phyloP scores from a whole-genome alignment of 2,329 filamentous ascomycete genomes.

The Nigrograna mackinnonii region DNA sequence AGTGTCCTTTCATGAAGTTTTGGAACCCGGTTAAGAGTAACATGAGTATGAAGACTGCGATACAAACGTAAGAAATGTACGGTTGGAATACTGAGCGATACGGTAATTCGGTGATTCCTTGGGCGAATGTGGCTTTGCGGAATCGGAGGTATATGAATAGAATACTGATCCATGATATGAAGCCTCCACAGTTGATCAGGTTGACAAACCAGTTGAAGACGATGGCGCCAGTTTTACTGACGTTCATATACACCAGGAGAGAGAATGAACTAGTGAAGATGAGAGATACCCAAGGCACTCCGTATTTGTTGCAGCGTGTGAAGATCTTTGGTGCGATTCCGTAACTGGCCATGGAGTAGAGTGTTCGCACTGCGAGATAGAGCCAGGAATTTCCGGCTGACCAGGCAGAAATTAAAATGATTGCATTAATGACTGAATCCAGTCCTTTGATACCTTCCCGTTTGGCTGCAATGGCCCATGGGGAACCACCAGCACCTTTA shows the following conservation, averaged over 20 bases:
- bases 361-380: slow-evolving; percentile 59
- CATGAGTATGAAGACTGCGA: slow-evolving; percentile 28
- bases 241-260: slow-evolving; percentile 42
- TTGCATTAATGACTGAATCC: slow-evolving; percentile 67
- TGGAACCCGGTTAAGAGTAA: slow-evolving; percentile 33
- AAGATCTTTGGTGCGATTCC: slow-evolving; percentile 76
- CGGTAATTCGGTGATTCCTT: slow-evolving; percentile 60
- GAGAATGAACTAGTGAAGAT: slow-evolving; percentile 38
- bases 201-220: slow-evolving; percentile 74
- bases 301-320: slow-evolving; percentile 51
- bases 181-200: slow-evolving; percentile 69
- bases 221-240: slow-evolving; percentile 54
- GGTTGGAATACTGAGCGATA: slow-evolving; percentile 71
- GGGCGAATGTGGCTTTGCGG: slow-evolving; percentile 66
- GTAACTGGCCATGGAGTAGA: slow-evolving; percentile 54
- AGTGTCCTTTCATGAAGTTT: slow-evolving; percentile 68
- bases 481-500: slow-evolving; percentile 46
- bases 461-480: slow-evolving; percentile 68
- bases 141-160: slow-evolving; percentile 72
- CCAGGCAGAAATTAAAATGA: slow-evolving; percentile 64
- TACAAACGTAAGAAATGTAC: slow-evolving; percentile 74
- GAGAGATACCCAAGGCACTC: slow-evolving; percentile 25
- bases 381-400: slow-evolving; percentile 61
- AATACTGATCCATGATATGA: slow-evolving; percentile 46
- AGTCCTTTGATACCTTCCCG: slow-evolving; percentile 64